Percentiles rank a stretch among this genome's conserved stretches.
Conservation (phyloP, 2,329 filamentous ascomycete genomes). For the Nemania bipapillata region DNA sequence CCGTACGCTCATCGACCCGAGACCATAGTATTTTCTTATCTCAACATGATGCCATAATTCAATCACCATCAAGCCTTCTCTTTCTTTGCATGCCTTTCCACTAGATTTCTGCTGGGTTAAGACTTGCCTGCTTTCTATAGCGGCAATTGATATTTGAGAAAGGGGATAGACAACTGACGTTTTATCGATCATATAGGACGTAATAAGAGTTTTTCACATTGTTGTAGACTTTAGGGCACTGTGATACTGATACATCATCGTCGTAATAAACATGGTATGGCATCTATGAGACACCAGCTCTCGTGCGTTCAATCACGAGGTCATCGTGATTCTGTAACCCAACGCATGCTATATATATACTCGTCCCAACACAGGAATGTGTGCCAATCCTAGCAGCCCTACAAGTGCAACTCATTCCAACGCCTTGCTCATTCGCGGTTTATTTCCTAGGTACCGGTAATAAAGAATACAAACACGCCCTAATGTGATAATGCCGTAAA, state of each 20-base stretch:
- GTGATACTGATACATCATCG: background rate
- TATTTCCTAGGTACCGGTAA: background rate
- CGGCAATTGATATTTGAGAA: conserved; percentile 5
- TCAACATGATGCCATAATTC: background rate
- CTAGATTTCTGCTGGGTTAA: conserved; percentile 18
- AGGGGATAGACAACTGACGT: background rate
- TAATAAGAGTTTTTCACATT: conserved; percentile 2
- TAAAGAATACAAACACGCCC: background rate
- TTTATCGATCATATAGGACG: conserved; percentile 1
- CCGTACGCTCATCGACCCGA: background rate
- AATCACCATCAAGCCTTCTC: conserved; percentile 6
- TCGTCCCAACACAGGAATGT: background rate
- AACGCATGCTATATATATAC: background rate
- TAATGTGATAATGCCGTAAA: background rate
- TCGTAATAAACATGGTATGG: background rate
- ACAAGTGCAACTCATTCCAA: background rate
- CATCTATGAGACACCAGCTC: too few relatives aligned
- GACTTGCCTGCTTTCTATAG: conserved; percentile 13
- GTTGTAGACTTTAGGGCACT: background rate
- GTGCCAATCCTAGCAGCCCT: background rate
- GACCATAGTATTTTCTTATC: background rate
- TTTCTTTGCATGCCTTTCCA: background rate
- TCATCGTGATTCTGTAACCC: background rate
- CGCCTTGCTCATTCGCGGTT: conserved; percentile 4
- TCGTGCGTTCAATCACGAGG: background rate